Evolutionary conservation across 768 basidiomycete genomes (phyloP).

Genomic region (Podaxis rugospora): DNA sequence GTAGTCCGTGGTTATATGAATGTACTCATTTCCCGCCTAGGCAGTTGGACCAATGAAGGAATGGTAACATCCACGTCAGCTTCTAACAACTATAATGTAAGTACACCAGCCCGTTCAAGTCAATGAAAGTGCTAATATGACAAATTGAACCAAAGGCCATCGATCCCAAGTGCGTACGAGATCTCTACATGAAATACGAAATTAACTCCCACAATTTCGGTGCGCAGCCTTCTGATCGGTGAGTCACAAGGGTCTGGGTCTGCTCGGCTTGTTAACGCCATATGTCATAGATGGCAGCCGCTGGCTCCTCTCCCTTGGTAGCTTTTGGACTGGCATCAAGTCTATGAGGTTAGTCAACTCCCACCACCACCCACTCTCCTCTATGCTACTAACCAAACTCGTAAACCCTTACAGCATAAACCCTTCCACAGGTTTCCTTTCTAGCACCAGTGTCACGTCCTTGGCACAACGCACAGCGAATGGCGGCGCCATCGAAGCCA

Average conservation of each 20-base stretch:
- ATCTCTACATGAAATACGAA: neutral
- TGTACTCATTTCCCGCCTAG: slow-evolving; percentile 13
- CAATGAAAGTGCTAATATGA: neutral
- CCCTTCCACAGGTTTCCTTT: slow-evolving; percentile 37
- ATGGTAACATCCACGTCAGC: slow-evolving; percentile 40
- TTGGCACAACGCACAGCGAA: slow-evolving; percentile 42
- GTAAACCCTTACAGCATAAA: slow-evolving; percentile 22
- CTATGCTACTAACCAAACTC: neutral
- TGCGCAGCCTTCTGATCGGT: slow-evolving; percentile 28
- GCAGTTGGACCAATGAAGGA: slow-evolving; percentile 42
- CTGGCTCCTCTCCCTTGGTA: slow-evolving; percentile 49
- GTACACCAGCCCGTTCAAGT: slow-evolving; percentile 5
- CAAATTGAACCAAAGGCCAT: slow-evolving; percentile 34
- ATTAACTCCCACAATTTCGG: neutral
- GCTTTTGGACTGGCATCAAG: slow-evolving; percentile 56
- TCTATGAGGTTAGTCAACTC: slow-evolving; percentile 22
- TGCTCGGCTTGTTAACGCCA: neutral
- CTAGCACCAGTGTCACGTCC: slow-evolving; percentile 33
- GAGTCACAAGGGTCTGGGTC: slow-evolving; percentile 2
- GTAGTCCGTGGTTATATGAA: neutral
- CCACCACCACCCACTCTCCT: neutral
- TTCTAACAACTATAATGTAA: slow-evolving; percentile 37
- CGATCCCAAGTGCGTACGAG: slow-evolving; percentile 42
- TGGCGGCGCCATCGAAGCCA: slow-evolving; percentile 46
- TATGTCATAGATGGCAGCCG: slow-evolving; percentile 29